These are phyloP conservation scores for Lactarius sp. DNA, from an alignment of 768 basidiomycete species.

Conservation along the genomic window DNA sequence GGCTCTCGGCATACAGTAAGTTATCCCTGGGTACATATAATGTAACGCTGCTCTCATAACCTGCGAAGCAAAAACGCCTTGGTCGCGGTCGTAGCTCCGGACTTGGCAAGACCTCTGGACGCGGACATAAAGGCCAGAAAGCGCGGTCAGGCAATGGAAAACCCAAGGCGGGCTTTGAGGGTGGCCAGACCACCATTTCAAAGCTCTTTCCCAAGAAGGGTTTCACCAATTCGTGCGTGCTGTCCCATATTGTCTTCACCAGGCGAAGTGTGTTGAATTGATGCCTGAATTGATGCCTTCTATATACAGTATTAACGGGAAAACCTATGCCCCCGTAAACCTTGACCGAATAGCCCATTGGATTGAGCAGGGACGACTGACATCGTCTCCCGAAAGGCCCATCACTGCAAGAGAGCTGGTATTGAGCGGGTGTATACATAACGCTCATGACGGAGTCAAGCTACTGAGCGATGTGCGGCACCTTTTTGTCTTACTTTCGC, in stretches of 20 bases:
- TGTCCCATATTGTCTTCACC: neutral
- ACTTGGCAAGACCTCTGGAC: constrained; percentile 86
- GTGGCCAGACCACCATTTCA: constrained; percentile 93
- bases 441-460: constrained; percentile 88
- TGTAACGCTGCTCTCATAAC: neutral
- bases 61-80: constrained; percentile 79
- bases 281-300: neutral
- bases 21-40: constrained; percentile 10
- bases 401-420: constrained; percentile 86
- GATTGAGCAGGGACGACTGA: constrained; percentile 80
- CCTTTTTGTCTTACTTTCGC: neutral
- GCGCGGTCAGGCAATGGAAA: constrained; percentile 87
- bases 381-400: constrained; percentile 70
- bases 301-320: constrained; percentile 51
- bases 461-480: constrained; percentile 72
- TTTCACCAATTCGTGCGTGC: constrained; percentile 83
- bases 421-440: constrained; percentile 83
- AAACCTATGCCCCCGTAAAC: constrained; percentile 78
- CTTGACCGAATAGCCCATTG: constrained; percentile 85
- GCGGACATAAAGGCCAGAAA: constrained; percentile 95
- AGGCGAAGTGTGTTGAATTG: neutral
- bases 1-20: constrained; percentile 66
- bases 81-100: constrained; percentile 92
- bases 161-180: constrained; percentile 81
- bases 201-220: constrained; percentile 90